Conservation (phyloP, 352 stramenopile genomes). For the Phytophthora hibernalis region DNA sequence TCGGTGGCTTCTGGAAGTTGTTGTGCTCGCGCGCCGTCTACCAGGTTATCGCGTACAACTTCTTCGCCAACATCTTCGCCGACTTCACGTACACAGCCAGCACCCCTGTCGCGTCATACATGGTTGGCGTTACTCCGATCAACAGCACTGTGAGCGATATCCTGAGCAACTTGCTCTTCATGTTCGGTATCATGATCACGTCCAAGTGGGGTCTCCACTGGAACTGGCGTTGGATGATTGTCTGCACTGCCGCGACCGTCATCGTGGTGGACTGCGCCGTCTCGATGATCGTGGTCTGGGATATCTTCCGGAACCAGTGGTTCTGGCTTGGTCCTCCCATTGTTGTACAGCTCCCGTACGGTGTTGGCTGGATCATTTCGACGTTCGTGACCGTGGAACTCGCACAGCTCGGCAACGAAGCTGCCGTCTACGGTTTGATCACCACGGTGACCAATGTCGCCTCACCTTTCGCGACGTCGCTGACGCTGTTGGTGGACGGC, state of each 20-base stretch:
- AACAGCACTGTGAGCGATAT: constrained; percentile 41
- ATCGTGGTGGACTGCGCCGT: constrained; percentile 18
- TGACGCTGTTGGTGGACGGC: constrained; percentile 18
- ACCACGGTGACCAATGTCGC: constrained; percentile 24
- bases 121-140: constrained; percentile 42
- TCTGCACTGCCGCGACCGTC: constrained; percentile 12
- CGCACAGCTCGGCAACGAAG: constrained; percentile 24
- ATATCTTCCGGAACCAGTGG: constrained; percentile 30
- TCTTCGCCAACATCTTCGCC: constrained; percentile 45
- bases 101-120: constrained; percentile 30
- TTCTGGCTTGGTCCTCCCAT: constrained; percentile 29
- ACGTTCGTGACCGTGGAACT: constrained; percentile 30
- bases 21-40: constrained; percentile 41
- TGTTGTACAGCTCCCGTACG: constrained; percentile 30
- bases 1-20: constrained; percentile 38
- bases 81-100: constrained; percentile 38
- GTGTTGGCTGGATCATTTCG: constrained; percentile 30
- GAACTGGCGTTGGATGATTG: constrained; percentile 33
- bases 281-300: constrained; percentile 26
- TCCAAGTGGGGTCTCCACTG: constrained; percentile 40
- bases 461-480: constrained; percentile 21
- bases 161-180: constrained; percentile 43
- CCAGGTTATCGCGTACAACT: constrained; percentile 43
- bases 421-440: constrained; percentile 25
- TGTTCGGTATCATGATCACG: constrained; percentile 42